phyloP scores from a whole-genome alignment of 768 basidiomycete species.

The Cyathus striatus region DNA sequence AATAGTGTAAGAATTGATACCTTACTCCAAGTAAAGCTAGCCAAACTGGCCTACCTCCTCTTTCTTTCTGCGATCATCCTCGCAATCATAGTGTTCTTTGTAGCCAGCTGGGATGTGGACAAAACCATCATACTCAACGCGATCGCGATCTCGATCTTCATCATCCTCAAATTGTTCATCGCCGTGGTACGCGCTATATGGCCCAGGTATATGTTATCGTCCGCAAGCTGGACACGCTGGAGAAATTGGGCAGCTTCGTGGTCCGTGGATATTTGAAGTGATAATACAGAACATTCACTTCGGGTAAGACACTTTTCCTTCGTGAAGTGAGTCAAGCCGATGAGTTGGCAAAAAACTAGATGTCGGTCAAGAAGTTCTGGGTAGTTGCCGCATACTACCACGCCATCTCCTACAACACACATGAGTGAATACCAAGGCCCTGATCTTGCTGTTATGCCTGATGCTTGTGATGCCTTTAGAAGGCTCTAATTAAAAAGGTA shows the following conservation, averaged over 20 bases:
- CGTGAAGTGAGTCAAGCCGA: not conserved
- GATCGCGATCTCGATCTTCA: constrained; percentile 31
- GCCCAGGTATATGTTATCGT: constrained; percentile 57
- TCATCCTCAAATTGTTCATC: constrained; percentile 36
- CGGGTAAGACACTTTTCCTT: constrained; percentile 14
- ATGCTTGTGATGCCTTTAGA: too few relatives aligned
- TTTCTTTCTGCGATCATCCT: constrained; percentile 29
- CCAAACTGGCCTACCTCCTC: constrained; percentile 28
- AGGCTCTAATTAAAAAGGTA: too few relatives aligned
- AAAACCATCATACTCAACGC: constrained; percentile 29
- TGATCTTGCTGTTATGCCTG: too few relatives aligned
- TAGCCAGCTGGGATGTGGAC: constrained; percentile 22
- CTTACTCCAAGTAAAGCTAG: constrained; percentile 30
- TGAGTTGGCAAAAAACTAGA: constrained; percentile 20
- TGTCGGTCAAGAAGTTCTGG: constrained; percentile 37
- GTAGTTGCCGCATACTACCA: constrained; percentile 27
- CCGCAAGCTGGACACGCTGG: constrained; percentile 57
- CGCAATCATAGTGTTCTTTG: constrained; percentile 31
- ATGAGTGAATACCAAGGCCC: too few relatives aligned
- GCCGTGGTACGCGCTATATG: constrained; percentile 48
- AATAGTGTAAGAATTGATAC: constrained; percentile 29
- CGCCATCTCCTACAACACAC: too few relatives aligned
- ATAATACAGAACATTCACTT: constrained; percentile 61
- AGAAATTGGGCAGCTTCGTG: constrained; percentile 55
- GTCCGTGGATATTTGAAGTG: constrained; percentile 51